Conservation (phyloP, 2,329 filamentous ascomycete genomes). For the Pseudogymnoascus pannorum region DNA sequence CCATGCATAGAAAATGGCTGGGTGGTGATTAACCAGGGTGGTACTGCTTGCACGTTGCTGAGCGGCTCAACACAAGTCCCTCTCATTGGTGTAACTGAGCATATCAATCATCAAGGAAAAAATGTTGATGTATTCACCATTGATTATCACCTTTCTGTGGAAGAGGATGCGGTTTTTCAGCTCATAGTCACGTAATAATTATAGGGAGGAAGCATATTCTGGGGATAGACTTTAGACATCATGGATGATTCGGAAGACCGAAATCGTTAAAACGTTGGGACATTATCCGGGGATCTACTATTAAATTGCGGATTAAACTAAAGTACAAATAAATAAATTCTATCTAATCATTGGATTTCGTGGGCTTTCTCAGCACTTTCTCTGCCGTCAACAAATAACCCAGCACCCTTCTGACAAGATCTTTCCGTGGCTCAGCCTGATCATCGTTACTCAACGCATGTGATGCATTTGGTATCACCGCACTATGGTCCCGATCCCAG, state of each 20-base stretch:
- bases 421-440: conserved; percentile 33
- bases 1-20: background rate
- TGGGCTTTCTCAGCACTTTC: background rate
- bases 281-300: background rate
- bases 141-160: background rate
- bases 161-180: background rate
- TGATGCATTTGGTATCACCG: conserved; percentile 39
- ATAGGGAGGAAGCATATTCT: no score
- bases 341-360: background rate
- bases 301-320: background rate
- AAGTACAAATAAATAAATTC: background rate
- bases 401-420: conserved; percentile 15
- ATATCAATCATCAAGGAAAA: conserved; percentile 3
- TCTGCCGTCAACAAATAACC: conserved; percentile 14
- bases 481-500: conserved; percentile 43
- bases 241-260: background rate
- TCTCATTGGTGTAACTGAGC: background rate
- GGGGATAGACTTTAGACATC: no score
- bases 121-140: background rate
- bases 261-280: background rate
- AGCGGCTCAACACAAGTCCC: background rate
- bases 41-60: background rate
- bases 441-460: conserved; percentile 43
- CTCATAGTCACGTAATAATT: background rate
- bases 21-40: background rate